A percentile compares a stretch with the other conserved stretches of the same genome.
These are phyloP conservation scores for Ammopiptanthus mongolicus DNA, from an alignment of 306 rosid species.

Conservation along the genomic window DNA sequence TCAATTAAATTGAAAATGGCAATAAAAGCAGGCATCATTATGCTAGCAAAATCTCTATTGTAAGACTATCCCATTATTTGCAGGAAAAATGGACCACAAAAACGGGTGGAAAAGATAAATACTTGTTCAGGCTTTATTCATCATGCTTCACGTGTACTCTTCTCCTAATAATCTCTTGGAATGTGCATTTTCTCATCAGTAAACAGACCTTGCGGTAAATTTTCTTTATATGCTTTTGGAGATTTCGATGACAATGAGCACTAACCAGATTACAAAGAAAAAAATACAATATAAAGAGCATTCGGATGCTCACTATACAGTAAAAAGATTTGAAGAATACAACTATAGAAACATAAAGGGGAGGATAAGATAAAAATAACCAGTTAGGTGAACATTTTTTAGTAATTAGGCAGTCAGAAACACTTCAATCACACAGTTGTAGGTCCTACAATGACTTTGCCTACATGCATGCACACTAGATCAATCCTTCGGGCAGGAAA, in stretches of 20 bases:
- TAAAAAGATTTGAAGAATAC: neutral
- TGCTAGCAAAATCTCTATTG: neutral
- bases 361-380: neutral
- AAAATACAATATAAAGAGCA: neutral
- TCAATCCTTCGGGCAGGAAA: constrained; percentile 5
- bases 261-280: neutral
- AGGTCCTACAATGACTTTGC: neutral
- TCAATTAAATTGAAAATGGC: neutral
- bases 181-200: constrained; percentile 98
- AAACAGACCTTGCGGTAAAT: too few species aligned
- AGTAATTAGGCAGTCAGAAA: constrained; percentile 4
- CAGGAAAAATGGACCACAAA: constrained; percentile 8
- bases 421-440: constrained; percentile 5
- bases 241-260: too few species aligned
- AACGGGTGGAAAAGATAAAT: constrained; percentile 1
- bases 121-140: constrained; percentile 92
- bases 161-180: constrained; percentile 94
- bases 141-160: constrained; percentile 86
- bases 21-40: neutral
- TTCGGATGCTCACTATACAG: neutral
- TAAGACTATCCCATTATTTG: neutral
- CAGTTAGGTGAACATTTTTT: too few species aligned
- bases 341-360: neutral
- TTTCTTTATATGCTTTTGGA: too few species aligned
- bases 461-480: constrained; percentile 3